These are phyloP conservation scores for Rhodotorula sp. DNA, from an alignment of 1,284 basidiomycete genomes.

Conservation along the genomic window DNA sequence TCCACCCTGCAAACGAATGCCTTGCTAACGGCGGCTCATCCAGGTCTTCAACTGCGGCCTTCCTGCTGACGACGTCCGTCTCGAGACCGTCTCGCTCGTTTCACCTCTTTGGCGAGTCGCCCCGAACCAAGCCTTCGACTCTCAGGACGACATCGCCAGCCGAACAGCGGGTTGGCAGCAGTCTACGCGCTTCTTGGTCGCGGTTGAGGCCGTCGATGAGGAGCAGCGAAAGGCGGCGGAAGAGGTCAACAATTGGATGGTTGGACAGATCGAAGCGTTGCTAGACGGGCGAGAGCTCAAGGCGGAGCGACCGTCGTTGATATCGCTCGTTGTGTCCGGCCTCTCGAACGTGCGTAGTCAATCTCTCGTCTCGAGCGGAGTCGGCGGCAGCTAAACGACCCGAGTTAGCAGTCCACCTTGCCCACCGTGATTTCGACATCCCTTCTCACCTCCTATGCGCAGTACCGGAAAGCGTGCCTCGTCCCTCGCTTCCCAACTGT, in stretches of 20 bases:
- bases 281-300: constrained; percentile 29
- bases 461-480: constrained; percentile 21
- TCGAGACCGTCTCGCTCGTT: constrained; percentile 24
- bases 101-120: constrained; percentile 22
- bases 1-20: background rate
- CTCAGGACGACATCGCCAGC: background rate
- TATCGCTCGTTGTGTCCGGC: constrained; percentile 4
- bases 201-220: background rate
- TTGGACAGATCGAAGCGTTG: constrained; percentile 20
- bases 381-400: background rate
- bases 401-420: background rate
- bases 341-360: background rate
- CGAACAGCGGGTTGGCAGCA: constrained; percentile 26
- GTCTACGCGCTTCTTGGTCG: constrained; percentile 3
- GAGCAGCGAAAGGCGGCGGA: background rate
- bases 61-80: constrained; percentile 21
- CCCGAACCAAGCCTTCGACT: background rate
- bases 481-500: constrained; percentile 62
- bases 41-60: constrained; percentile 30
- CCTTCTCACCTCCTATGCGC: constrained; percentile 14
- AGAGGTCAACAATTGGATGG: constrained; percentile 8
- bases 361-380: too few relatives aligned
- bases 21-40: background rate
- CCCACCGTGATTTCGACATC: background rate
- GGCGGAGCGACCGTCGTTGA: background rate